A percentile compares a stretch with the other conserved stretches of the same genome.
Conservation (phyloP, 176 grass and related monocot species). For the maize (Zea mays) region DNA sequence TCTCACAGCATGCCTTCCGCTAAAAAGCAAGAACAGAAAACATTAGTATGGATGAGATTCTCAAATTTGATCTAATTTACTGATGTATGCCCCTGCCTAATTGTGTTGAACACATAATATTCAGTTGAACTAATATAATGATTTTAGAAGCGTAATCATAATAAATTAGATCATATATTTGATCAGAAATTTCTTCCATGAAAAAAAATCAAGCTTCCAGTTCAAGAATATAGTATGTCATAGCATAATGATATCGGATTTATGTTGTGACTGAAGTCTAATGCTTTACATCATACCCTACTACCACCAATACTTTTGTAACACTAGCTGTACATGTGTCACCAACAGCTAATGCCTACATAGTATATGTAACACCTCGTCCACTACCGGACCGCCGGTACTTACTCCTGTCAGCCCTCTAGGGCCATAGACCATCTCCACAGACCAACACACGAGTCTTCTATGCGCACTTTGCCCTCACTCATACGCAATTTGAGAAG, state of each 20-base stretch:
- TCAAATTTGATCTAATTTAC: slow-evolving; percentile 29
- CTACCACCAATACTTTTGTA: neutral
- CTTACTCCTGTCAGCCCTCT: too few relatives aligned
- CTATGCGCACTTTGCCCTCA: too few relatives aligned
- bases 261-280: neutral
- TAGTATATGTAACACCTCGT: neutral
- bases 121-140: slow-evolving; percentile 12
- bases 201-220: slow-evolving; percentile 2
- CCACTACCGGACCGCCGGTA: too few relatives aligned
- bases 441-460: too few relatives aligned
- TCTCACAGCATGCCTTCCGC: slow-evolving; percentile 92
- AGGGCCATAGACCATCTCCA: too few relatives aligned
- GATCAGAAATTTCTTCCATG: neutral
- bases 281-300: slow-evolving; percentile 2
- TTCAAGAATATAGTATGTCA: slow-evolving; percentile 1
- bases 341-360: neutral
- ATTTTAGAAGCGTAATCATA: neutral
- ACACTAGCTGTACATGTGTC: neutral
- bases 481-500: too few relatives aligned
- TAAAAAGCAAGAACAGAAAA: slow-evolving; percentile 49
- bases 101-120: neutral
- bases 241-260: neutral
- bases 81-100: neutral
- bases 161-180: neutral
- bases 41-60: neutral